phyloP scores from a whole-genome alignment of 1,284 basidiomycete genomes.

The Termitomyces sp. region DNA sequence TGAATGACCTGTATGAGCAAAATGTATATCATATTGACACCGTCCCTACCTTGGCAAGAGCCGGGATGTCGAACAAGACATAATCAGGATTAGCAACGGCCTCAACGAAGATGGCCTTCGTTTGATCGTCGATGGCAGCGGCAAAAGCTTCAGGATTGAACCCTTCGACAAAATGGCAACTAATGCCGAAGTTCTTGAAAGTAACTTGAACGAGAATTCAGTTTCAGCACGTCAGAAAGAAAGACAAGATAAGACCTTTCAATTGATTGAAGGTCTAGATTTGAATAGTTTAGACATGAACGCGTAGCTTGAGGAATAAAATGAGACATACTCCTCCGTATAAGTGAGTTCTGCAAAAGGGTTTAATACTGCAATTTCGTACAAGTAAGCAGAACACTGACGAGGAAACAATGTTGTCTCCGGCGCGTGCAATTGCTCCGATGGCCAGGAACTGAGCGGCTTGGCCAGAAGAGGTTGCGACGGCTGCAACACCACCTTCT shows the following conservation, averaged over 20 bases:
- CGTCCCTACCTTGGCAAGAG: slow-evolving; percentile 55
- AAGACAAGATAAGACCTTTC: slow-evolving; percentile 47
- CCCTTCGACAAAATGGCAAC: slow-evolving; percentile 70
- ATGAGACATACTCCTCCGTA: slow-evolving; percentile 59
- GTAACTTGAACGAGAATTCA: slow-evolving; percentile 41
- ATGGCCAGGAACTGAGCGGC: slow-evolving; percentile 78
- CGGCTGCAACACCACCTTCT: slow-evolving; percentile 75
- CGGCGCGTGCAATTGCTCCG: slow-evolving; percentile 51
- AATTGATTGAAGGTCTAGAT: slow-evolving; percentile 80
- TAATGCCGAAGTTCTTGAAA: slow-evolving; percentile 75
- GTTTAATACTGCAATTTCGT: not conserved
- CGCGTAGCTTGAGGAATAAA: not conserved
- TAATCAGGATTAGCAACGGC: slow-evolving; percentile 86
- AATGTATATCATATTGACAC: not conserved
- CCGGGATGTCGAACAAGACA: slow-evolving; percentile 67
- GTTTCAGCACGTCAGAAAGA: not conserved
- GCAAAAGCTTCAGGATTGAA: slow-evolving; percentile 62
- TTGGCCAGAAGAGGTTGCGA: slow-evolving; percentile 75
- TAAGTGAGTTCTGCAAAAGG: slow-evolving; percentile 43
- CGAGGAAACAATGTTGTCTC: slow-evolving; percentile 78
- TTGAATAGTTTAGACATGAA: slow-evolving; percentile 15
- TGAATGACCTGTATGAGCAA: not conserved
- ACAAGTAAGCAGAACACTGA: slow-evolving; percentile 25
- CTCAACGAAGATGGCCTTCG: slow-evolving; percentile 79
- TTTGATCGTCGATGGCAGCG: slow-evolving; percentile 72